Percentiles rank a stretch among this genome's conserved stretches.
These are phyloP conservation scores for Evernia prunastri DNA, from an alignment of 495 filamentous ascomycete species.

Conservation along the genomic window DNA sequence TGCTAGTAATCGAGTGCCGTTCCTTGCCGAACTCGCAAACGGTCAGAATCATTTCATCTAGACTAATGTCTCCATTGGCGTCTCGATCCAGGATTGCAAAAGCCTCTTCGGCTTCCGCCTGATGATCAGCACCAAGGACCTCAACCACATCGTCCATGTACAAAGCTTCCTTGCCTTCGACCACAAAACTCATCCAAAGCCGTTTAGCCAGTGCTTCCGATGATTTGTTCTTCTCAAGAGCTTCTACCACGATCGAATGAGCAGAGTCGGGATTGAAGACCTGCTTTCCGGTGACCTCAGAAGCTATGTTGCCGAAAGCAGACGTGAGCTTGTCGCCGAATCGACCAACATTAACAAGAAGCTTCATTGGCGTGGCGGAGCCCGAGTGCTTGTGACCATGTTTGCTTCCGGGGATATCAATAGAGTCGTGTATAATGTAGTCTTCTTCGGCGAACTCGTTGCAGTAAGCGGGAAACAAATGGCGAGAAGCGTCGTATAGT, in stretches of 20 bases:
- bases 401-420: constrained; percentile 37
- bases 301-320: constrained; percentile 87
- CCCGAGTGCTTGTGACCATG: constrained; percentile 44
- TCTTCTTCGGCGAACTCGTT: constrained; percentile 87
- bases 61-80: constrained; percentile 83
- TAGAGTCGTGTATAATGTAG: constrained; percentile 75
- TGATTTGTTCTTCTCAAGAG: constrained; percentile 71
- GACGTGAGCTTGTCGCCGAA: constrained; percentile 87
- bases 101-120: constrained; percentile 71
- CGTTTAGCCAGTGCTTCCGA: constrained; percentile 85
- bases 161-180: constrained; percentile 76
- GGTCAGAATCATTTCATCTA: constrained; percentile 92
- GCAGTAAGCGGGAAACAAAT: constrained; percentile 86
- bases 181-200: constrained; percentile 97
- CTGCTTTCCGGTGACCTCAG: constrained; percentile 89
- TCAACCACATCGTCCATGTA: constrained; percentile 77
- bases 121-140: constrained; percentile 68
- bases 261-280: constrained; percentile 86
- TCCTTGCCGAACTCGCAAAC: constrained; percentile 75
- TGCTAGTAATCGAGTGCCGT: constrained; percentile 75
- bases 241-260: constrained; percentile 81
- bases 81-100: constrained; percentile 77
- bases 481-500: constrained; percentile 82
- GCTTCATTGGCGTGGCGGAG: constrained; percentile 64
- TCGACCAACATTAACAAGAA: constrained; percentile 71